A percentile compares a stretch with the other conserved stretches of the same genome.
Evolutionary conservation across 225 moss, liverwort and hornwort genomes (phyloP).

Genomic region (Pseudisothecium myosuroides): DNA sequence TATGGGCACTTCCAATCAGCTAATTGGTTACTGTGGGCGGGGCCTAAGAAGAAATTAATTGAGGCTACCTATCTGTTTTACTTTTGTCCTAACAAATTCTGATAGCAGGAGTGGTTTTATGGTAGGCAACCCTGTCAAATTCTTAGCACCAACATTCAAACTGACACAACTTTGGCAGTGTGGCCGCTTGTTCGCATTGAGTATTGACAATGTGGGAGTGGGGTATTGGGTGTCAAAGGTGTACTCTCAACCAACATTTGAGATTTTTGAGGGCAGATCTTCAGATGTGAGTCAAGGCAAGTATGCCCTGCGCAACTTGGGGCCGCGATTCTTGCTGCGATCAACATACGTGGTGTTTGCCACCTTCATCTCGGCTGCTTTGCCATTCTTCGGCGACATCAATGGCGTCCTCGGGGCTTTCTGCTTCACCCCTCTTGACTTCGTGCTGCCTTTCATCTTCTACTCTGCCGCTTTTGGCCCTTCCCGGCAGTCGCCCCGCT

Average conservation of each 20-base stretch:
- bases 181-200: neutral
- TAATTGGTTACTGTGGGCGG: neutral
- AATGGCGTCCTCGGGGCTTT: constrained; percentile 51
- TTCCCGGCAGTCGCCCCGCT: constrained; percentile 18
- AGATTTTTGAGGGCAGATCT: constrained; percentile 43
- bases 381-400: constrained; percentile 65
- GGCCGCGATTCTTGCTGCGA: constrained; percentile 41
- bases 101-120: neutral
- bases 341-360: constrained; percentile 27
- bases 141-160: neutral
- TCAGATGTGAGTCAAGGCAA: constrained; percentile 25
- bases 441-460: constrained; percentile 55
- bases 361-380: constrained; percentile 48
- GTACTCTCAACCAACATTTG: constrained; percentile 63
- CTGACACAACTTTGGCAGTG: neutral
- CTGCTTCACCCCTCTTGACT: constrained; percentile 60
- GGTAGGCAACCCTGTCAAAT: neutral
- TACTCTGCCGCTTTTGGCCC: constrained; percentile 37
- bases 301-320: constrained; percentile 27
- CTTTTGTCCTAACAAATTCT: neutral
- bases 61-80: neutral
- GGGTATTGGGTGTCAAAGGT: constrained; percentile 8
- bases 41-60: neutral
- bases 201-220: neutral
- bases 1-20: neutral